Conservation (phyloP, 192 early-diverging fungal species). For the Fimicolochytrium jonesii region DNA sequence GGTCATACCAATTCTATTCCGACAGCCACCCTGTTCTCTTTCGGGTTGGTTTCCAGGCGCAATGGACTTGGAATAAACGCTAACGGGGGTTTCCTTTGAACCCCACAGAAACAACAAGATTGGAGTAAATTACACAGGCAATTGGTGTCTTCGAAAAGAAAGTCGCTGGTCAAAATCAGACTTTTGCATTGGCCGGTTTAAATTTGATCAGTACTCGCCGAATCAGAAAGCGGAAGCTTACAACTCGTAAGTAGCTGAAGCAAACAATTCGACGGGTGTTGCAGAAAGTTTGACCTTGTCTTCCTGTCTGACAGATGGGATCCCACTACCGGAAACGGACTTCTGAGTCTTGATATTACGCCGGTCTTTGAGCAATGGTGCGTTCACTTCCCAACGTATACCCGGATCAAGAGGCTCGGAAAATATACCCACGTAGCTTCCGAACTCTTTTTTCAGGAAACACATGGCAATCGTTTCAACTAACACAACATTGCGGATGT, state of each 20-base stretch:
- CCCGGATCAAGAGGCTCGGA: no score
- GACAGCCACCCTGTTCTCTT: not conserved
- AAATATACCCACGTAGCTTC: not conserved
- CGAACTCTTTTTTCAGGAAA: not conserved
- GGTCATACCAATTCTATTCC: slow-evolving; percentile 14
- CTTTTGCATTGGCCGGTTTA: slow-evolving; percentile 10
- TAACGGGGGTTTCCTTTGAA: no score
- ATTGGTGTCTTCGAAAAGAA: not conserved
- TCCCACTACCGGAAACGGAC: not conserved
- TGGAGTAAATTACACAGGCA: not conserved
- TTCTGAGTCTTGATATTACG: not conserved
- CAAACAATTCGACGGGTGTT: no score
- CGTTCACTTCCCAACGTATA: not conserved
- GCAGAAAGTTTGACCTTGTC: no score
- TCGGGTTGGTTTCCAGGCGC: no score
- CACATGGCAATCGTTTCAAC: slow-evolving; percentile 8
- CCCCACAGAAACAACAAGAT: slow-evolving; percentile 5
- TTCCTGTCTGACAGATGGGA: slow-evolving; percentile 6
- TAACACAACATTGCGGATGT: not conserved
- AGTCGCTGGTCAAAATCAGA: not conserved
- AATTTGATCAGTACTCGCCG: slow-evolving; percentile 5
- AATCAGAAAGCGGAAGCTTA: not conserved
- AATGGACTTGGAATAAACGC: no score
- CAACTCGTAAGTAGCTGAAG: not conserved
- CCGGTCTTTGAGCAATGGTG: slow-evolving; percentile 8